A percentile compares a stretch with the other conserved stretches of the same genome.
Conservation (phyloP, 2,329 filamentous ascomycete genomes). For the Gaeumannomyces sp. region DNA sequence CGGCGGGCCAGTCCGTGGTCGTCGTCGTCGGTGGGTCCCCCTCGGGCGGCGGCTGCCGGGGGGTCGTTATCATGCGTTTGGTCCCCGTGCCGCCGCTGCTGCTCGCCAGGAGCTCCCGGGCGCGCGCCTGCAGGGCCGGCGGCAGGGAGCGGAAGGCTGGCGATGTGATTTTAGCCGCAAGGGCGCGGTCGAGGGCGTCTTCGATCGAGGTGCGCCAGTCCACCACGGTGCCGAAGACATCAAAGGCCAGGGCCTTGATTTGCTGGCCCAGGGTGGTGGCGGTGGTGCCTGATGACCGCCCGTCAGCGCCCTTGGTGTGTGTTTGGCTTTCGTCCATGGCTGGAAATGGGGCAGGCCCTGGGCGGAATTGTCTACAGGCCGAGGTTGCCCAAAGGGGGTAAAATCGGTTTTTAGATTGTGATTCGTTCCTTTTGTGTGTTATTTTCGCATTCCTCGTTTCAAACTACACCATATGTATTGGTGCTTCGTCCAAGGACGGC, state of each 20-base stretch:
- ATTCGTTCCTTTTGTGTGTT: too few relatives aligned
- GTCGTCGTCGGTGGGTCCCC: slow-evolving; percentile 19
- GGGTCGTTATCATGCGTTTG: background rate
- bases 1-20: slow-evolving; percentile 39
- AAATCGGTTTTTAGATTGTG: background rate
- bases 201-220: slow-evolving; percentile 68
- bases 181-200: slow-evolving; percentile 47
- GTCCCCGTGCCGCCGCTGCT: background rate
- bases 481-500: too few relatives aligned
- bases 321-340: background rate
- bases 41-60: slow-evolving; percentile 4
- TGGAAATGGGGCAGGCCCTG: background rate
- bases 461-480: background rate
- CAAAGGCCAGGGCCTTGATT: slow-evolving; percentile 61
- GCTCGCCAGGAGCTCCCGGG: slow-evolving; percentile 33
- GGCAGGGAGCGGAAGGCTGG: slow-evolving; percentile 38
- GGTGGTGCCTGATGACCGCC: too few relatives aligned
- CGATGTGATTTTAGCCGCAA: slow-evolving; percentile 41
- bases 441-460: background rate
- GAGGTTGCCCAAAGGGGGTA: background rate
- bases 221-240: slow-evolving; percentile 76
- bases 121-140: slow-evolving; percentile 38
- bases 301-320: background rate
- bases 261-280: background rate
- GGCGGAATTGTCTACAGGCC: background rate